phyloP scores from a whole-genome alignment of 1,139 yeast genomes.

The Meyerozyma sp. region DNA sequence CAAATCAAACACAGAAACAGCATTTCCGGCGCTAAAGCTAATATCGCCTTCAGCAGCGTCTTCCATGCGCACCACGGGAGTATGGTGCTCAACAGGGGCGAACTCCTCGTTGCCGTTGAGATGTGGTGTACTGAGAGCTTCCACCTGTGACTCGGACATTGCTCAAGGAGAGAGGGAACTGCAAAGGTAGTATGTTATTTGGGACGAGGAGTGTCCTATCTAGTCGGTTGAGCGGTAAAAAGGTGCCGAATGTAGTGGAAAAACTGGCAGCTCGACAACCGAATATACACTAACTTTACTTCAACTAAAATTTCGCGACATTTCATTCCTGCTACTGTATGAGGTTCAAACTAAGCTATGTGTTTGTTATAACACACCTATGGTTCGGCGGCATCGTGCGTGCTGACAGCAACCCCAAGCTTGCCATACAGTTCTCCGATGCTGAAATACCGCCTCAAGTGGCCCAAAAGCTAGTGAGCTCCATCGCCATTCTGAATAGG shows the following conservation, averaged over 20 bases:
- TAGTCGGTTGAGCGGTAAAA: no score
- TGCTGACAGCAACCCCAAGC: neutral
- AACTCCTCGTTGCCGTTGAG: slow-evolving; percentile 1
- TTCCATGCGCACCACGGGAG: slow-evolving; percentile 1
- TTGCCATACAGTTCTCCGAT: neutral
- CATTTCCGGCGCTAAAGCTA: slow-evolving; percentile 3
- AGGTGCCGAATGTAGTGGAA: no score
- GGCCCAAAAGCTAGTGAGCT: neutral
- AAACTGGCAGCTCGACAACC: no score
- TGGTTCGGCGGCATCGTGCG: neutral
- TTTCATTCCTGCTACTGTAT: neutral
- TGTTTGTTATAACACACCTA: neutral
- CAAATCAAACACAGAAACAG: slow-evolving; percentile 6
- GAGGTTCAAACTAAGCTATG: neutral
- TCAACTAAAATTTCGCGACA: neutral
- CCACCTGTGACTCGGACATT: neutral
- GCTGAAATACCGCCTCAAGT: neutral
- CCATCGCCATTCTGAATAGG: neutral
- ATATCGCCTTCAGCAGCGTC: neutral
- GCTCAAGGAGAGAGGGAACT: no score
- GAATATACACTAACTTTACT: neutral
- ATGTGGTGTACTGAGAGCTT: neutral
- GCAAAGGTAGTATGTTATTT: no score
- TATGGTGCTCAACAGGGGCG: neutral
- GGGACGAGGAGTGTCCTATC: no score